A percentile compares a stretch with the other conserved stretches of the same genome.
Evolutionary conservation across 2,329 filamentous ascomycete species (phyloP).

Genomic region (Lasiodiplodia hormozganensis): DNA sequence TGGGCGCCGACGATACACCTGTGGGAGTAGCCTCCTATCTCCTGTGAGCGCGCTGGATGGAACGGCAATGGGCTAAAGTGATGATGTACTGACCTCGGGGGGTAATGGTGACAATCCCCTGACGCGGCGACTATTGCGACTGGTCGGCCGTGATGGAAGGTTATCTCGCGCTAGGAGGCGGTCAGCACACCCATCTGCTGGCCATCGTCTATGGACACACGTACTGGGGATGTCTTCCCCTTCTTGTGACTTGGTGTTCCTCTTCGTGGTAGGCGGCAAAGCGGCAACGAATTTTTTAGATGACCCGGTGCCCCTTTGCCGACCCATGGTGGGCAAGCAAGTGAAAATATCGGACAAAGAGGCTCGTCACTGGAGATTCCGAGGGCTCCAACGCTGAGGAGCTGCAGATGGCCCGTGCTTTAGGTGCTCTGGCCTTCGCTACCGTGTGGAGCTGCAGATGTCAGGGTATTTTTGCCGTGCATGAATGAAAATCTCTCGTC

Average conservation of each 20-base stretch:
- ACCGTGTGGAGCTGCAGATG: not conserved
- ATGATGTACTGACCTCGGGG: not conserved
- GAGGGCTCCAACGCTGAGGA: not conserved
- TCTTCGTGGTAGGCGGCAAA: not conserved
- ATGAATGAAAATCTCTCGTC: not conserved
- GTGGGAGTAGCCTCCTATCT: too few relatives aligned
- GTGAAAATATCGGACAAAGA: not conserved
- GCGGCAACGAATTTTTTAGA: not conserved
- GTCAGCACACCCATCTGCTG: not conserved
- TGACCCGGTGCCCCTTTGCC: not conserved
- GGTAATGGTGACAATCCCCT: not conserved
- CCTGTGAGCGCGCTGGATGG: not conserved
- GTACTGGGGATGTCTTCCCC: too few relatives aligned
- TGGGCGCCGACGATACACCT: not conserved
- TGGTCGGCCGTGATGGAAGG: not conserved
- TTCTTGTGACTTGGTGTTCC: rapidly evolving
- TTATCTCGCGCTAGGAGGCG: not conserved
- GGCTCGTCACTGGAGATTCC: not conserved
- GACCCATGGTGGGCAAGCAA: not conserved
- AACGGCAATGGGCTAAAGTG: not conserved
- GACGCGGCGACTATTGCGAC: not conserved
- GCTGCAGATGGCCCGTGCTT: not conserved
- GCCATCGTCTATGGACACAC: not conserved
- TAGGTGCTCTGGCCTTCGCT: not conserved
- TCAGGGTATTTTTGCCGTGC: not conserved